These are phyloP conservation scores for Trichoderma semiorbis DNA, from an alignment of 2,329 filamentous ascomycete genomes.

Conservation along the genomic window DNA sequence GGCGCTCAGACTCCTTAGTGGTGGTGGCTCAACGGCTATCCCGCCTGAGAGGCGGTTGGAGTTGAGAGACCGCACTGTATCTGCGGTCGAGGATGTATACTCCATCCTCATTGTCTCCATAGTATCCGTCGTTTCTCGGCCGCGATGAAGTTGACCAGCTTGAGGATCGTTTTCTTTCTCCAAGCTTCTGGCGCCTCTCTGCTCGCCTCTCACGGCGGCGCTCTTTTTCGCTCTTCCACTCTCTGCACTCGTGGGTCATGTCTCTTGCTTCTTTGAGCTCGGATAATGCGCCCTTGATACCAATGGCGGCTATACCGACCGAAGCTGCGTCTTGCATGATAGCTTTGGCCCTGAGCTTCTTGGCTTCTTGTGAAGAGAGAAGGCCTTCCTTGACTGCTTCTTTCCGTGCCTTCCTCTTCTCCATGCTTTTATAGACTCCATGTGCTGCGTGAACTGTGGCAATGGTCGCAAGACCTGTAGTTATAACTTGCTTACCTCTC, in stretches of 20 bases:
- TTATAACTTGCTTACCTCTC: conserved; percentile 60
- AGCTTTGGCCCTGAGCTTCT: conserved; percentile 55
- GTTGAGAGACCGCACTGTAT: conserved; percentile 38
- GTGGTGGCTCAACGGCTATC: conserved; percentile 7
- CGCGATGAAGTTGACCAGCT: conserved; percentile 44
- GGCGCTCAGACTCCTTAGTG: neutral
- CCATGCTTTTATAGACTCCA: conserved; percentile 56
- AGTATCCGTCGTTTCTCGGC: conserved; percentile 26
- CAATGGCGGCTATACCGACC: conserved; percentile 55
- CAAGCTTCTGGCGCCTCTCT: conserved; percentile 33
- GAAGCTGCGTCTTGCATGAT: conserved; percentile 57
- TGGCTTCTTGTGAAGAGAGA: conserved; percentile 49
- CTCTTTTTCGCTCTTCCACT: conserved; percentile 49
- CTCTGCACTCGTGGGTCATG: conserved; percentile 44
- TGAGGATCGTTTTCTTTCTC: conserved; percentile 40
- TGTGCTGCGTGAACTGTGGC: conserved; percentile 60
- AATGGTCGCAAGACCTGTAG: conserved; percentile 53
- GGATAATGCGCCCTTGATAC: conserved; percentile 54
- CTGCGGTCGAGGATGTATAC: conserved; percentile 48
- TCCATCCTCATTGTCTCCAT: conserved; percentile 32
- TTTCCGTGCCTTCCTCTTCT: conserved; percentile 51
- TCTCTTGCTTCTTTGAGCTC: conserved; percentile 56
- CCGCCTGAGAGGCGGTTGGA: conserved; percentile 9
- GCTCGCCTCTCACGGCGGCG: conserved; percentile 48
- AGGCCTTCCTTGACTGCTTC: conserved; percentile 53